phyloP scores from a whole-genome alignment of 2,329 filamentous ascomycete genomes.

The Metarhizium humberi region DNA sequence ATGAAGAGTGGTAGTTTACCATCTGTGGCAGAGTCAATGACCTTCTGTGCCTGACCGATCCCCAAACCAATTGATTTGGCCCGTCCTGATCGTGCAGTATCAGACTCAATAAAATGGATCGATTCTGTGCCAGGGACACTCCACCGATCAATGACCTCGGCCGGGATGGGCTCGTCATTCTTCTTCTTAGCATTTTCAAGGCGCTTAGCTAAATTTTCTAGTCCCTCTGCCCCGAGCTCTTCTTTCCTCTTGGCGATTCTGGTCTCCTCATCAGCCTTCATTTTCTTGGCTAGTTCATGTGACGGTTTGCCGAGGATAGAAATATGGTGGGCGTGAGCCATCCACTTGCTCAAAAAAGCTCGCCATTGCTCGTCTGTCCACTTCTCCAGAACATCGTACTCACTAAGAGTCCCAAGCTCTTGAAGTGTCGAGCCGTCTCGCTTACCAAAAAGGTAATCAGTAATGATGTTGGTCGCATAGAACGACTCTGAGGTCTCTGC shows the following conservation, averaged over 20 bases:
- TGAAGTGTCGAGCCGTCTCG: constrained; percentile 70
- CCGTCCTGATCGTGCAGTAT: constrained; percentile 71
- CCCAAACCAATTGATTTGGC: constrained; percentile 62
- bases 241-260: constrained; percentile 72
- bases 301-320: constrained; percentile 87
- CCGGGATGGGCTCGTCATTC: constrained; percentile 81
- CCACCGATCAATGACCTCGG: constrained; percentile 71
- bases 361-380: constrained; percentile 86
- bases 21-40: constrained; percentile 59
- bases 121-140: constrained; percentile 77
- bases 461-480: constrained; percentile 79
- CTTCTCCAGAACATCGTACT: constrained; percentile 60
- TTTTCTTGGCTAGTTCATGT: constrained; percentile 63
- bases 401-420: constrained; percentile 44
- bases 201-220: constrained; percentile 64
- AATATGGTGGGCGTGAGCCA: constrained; percentile 76
- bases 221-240: constrained; percentile 70
- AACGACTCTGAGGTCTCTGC: constrained; percentile 74
- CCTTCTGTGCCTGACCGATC: constrained; percentile 61
- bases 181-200: constrained; percentile 77
- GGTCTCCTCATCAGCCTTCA: constrained; percentile 72
- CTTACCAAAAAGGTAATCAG: constrained; percentile 83
- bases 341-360: constrained; percentile 71
- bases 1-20: constrained; percentile 70
- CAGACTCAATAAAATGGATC: constrained; percentile 88